Conservation (phyloP, 305 asterid species). For the Fraxinus velutina region DNA sequence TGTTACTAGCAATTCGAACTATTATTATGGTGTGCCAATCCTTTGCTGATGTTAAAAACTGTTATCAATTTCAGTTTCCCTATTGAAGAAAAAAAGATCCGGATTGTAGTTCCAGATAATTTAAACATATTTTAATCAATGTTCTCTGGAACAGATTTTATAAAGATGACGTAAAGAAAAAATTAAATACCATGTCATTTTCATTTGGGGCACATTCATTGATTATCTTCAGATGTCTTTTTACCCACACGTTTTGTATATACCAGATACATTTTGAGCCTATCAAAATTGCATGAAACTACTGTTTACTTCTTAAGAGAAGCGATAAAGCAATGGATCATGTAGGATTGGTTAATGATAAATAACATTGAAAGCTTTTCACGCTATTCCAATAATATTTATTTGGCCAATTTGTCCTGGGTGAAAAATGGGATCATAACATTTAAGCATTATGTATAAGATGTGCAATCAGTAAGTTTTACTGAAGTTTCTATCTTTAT, state of each 20-base stretch:
- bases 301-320: neutral
- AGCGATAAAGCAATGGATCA: neutral
- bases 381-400: neutral
- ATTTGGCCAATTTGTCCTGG: neutral
- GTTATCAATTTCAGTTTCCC: slow-evolving; percentile 15
- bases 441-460: slow-evolving; percentile 1
- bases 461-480: slow-evolving; percentile 1
- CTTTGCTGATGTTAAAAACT: slow-evolving; percentile 12
- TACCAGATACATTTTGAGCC: neutral
- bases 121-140: neutral
- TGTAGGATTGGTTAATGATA: slow-evolving; percentile 4
- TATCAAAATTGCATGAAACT: neutral
- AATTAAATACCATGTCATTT: neutral
- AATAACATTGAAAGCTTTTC: neutral
- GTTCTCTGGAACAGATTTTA: slow-evolving; percentile 1
- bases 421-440: neutral
- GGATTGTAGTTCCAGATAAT: slow-evolving; percentile 15
- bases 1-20: slow-evolving; percentile 15
- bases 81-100: neutral
- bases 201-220: neutral
- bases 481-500: slow-evolving; percentile 5
- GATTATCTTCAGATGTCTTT: neutral
- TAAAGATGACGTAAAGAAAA: neutral
- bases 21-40: slow-evolving; percentile 5
- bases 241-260: neutral